Conservation (phyloP, 2,329 filamentous ascomycete genomes). For the Lecanoromycetidae sp. region DNA sequence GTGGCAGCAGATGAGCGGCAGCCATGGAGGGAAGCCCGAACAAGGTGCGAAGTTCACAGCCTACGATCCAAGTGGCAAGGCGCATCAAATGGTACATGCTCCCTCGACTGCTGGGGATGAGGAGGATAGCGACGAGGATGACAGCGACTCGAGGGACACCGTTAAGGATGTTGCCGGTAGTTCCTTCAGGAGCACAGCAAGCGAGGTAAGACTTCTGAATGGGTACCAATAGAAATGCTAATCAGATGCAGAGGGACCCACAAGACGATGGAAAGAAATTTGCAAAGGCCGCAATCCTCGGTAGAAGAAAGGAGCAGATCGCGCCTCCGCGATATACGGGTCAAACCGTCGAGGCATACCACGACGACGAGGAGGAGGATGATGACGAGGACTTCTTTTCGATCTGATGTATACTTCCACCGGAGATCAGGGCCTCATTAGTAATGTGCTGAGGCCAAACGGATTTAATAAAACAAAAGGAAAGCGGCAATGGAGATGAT, state of each 20-base stretch:
- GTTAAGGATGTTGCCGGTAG: not conserved
- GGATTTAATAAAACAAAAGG: no score
- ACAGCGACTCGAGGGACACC: not conserved
- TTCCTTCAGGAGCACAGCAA: not conserved
- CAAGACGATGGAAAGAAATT: not conserved
- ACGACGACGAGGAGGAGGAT: constrained; percentile 2
- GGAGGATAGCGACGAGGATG: not conserved
- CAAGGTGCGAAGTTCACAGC: constrained; percentile 16
- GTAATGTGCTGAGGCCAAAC: no score
- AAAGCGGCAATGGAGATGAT: no score
- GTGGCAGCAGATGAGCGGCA: constrained; percentile 14
- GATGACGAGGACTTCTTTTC: constrained; percentile 1
- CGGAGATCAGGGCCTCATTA: no score
- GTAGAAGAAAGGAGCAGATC: no score
- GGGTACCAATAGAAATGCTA: no score
- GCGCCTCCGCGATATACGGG: not conserved
- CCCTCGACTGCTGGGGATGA: constrained; percentile 13
- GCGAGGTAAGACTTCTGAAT: not conserved
- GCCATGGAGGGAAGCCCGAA: constrained; percentile 10
- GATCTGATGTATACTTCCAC: no score
- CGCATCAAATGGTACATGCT: constrained; percentile 15
- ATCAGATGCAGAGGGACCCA: no score
- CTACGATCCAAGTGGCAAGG: constrained; percentile 19
- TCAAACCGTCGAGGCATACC: not conserved
- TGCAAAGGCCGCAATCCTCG: not conserved